These are phyloP conservation scores for Vanderwaltozyma yarrowii DNA, from an alignment of 805 yeast genomes.

Conservation along the genomic window DNA sequence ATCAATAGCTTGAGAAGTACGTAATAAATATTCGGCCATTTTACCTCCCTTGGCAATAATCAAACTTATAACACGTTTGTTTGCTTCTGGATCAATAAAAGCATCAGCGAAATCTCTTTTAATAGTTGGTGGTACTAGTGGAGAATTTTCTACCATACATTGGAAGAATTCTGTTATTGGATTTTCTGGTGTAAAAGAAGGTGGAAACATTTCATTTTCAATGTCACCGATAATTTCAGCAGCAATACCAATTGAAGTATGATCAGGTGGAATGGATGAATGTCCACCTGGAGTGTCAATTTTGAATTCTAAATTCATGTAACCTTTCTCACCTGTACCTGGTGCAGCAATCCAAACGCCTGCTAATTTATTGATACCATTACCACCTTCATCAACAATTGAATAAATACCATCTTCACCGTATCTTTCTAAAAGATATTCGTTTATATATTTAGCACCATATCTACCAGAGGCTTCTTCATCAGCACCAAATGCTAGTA, in stretches of 20 bases:
- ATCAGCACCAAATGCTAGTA: constrained; percentile 66
- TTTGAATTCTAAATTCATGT: constrained; percentile 40
- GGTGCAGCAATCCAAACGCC: constrained; percentile 40
- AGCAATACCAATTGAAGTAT: constrained; percentile 68
- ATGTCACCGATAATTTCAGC: constrained; percentile 46
- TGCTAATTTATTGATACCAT: constrained; percentile 30
- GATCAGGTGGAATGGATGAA: constrained; percentile 72
- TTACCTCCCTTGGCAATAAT: constrained; percentile 11
- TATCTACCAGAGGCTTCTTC: constrained; percentile 60
- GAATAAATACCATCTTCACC: constrained; percentile 53
- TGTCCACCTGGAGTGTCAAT: constrained; percentile 67
- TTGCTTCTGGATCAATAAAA: constrained; percentile 19
- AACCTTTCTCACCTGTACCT: constrained; percentile 55
- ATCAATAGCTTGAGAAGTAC: constrained; percentile 60
- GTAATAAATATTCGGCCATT: constrained; percentile 15
- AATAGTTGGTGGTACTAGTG: constrained; percentile 11
- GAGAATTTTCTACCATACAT: constrained; percentile 49
- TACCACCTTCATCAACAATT: constrained; percentile 62
- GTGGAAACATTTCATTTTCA: constrained; percentile 41
- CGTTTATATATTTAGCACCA: constrained; percentile 46
- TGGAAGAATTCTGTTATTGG: constrained; percentile 50
- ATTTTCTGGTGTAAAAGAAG: constrained; percentile 36
- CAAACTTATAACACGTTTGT: background rate
- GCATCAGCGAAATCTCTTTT: constrained; percentile 28
- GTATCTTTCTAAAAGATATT: constrained; percentile 39